Percentiles rank a stretch among this genome's conserved stretches.
Conservation (phyloP, 192 early-diverging fungal species). For the Coemansia pectinata region DNA sequence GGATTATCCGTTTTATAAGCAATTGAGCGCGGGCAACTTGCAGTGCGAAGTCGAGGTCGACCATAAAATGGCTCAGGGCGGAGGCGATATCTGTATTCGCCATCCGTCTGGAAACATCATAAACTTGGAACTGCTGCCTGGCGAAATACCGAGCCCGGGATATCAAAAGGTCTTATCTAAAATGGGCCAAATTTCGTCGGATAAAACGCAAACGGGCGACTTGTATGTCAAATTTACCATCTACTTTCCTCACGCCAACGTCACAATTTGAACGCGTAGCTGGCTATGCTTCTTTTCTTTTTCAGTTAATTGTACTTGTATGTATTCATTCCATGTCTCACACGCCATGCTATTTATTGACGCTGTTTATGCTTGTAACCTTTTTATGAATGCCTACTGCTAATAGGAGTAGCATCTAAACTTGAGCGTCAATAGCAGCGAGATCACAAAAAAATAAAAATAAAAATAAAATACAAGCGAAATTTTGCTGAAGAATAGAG, state of each 20-base stretch:
- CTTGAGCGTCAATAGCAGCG: too few relatives aligned
- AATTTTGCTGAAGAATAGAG: too few relatives aligned
- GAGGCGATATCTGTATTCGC: slow-evolving; percentile 20
- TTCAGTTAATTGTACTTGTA: background rate
- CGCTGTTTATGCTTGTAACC: background rate
- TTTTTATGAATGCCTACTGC: too few relatives aligned
- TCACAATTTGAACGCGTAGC: slow-evolving; percentile 6
- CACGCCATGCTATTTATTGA: background rate
- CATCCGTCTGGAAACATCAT: slow-evolving; percentile 27
- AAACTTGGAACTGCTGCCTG: slow-evolving; percentile 11
- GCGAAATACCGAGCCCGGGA: slow-evolving; percentile 13
- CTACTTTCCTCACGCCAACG: slow-evolving; percentile 11
- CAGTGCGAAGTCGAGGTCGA: slow-evolving; percentile 26
- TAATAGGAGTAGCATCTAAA: too few relatives aligned
- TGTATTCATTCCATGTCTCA: background rate
- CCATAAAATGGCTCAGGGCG: slow-evolving; percentile 16
- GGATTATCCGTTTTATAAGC: slow-evolving; percentile 25
- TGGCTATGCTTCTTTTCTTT: background rate
- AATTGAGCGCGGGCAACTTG: background rate
- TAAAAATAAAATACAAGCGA: too few relatives aligned
- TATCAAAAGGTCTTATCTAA: slow-evolving; percentile 16
- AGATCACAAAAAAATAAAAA: too few relatives aligned
- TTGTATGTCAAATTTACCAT: slow-evolving; percentile 22
- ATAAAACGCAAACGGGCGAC: slow-evolving; percentile 10
- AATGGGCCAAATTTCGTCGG: slow-evolving; percentile 6